Base-by-base conservation (phyloP, 2,329 filamentous ascomycete species). In the Aureobasidium musti region DNA sequence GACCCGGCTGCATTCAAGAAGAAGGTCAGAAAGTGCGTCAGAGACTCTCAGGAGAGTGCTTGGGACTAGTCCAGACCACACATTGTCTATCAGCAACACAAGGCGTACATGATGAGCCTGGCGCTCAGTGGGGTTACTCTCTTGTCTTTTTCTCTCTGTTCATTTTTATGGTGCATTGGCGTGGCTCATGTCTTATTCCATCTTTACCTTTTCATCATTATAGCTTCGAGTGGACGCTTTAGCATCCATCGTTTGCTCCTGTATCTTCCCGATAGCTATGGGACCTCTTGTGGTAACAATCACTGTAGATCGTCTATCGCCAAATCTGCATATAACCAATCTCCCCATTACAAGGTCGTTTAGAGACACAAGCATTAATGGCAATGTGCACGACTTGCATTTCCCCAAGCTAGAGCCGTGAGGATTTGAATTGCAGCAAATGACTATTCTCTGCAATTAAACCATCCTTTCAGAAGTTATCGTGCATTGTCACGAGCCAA, bases 1-100 rank as follows among this genome's bases (percentile, higher is more conserved):
- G 91, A 97, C 74, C 80, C 82, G 65, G 83, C 82, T 68, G 91
- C 93, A 60, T 99, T 97, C 75, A 86, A 91, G 79, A 89, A 85
- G 79, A 82, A 86, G 68, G 93, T 92, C 68, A 82, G 92, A 74
- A 87, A 86, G 75, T 92, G 90, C 74, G 92, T 96, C 1, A 81
- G 91, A 72, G 90, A 91, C 78, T 96, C 91, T 75, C 78, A 93
- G 72, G 92, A 92, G 33, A 74, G 68, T 67, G 75, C 72, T 50
- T 77, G 73, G 74, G 74, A 77, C 35, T 76, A 57, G 45, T n/a
- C 3, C 1, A 28, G 21, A 17, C 30, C 14, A 10, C 19, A 35
- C 8, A 14, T 13, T 39, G 43, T 52, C 21, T 8, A 19, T 49
- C n/a, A 26, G 26, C 28, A 14, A 39, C 5, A 17, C 13, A 11